phyloP scores from a whole-genome alignment of 2,329 filamentous ascomycete genomes.

The Cladosporium austrohemisphaericum region DNA sequence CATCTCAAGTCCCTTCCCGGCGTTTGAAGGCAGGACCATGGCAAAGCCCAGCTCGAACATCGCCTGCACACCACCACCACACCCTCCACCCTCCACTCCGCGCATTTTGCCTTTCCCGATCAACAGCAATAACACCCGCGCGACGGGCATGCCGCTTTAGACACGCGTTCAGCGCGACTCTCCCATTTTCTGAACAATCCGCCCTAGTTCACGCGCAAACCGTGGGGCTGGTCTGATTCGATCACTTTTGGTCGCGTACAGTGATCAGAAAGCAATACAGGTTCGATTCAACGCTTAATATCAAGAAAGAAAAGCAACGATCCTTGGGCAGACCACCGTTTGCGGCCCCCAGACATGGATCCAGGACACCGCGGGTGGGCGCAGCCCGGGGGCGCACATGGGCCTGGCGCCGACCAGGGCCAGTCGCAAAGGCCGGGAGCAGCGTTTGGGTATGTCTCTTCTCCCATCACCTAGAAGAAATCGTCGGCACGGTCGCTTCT shows the following conservation, averaged over 20 bases:
- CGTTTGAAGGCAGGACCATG: conserved; percentile 11
- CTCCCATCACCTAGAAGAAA: background rate
- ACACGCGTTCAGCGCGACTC: conserved; percentile 11
- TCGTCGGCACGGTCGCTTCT: background rate
- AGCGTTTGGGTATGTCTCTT: conserved; percentile 29
- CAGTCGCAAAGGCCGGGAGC: conserved; percentile 28
- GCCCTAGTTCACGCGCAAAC: conserved; percentile 10
- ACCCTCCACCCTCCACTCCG: conserved; percentile 2
- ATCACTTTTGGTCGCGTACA: background rate
- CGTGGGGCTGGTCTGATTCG: background rate
- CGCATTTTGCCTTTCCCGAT: background rate
- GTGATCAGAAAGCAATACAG: background rate
- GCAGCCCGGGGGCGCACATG: conserved; percentile 26
- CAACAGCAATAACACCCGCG: background rate
- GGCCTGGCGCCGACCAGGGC: conserved; percentile 22
- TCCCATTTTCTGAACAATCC: conserved; percentile 6
- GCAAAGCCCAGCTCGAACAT: conserved; percentile 7
- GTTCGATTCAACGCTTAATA: background rate
- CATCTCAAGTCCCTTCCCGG: background rate
- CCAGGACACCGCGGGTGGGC: conserved; percentile 28
- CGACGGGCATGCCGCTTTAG: conserved; percentile 10
- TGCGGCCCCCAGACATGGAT: conserved; percentile 15
- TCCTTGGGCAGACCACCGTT: conserved; percentile 1
- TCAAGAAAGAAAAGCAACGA: background rate
- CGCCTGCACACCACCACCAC: conserved; percentile 1